These are phyloP conservation scores for Leccinum longicurvipes DNA, from an alignment of 768 basidiomycete species.

Conservation along the genomic window DNA sequence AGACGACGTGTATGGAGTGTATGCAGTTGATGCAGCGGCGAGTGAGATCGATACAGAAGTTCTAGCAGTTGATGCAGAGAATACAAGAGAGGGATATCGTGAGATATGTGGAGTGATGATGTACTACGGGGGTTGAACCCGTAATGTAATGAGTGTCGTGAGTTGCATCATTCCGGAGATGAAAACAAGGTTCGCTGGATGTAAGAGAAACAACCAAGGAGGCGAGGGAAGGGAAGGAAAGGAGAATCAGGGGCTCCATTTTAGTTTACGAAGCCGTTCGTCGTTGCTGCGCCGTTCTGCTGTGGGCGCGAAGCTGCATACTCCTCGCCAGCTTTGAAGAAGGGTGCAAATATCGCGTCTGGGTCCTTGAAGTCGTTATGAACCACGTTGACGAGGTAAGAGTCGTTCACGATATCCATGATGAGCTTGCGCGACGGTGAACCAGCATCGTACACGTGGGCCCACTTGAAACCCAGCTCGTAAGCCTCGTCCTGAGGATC, in stretches of 20 bases:
- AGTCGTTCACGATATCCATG: slow-evolving; percentile 72
- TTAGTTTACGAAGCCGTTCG: slow-evolving; percentile 39
- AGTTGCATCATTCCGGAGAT: slow-evolving; percentile 26
- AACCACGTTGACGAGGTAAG: slow-evolving; percentile 89
- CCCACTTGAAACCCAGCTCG: slow-evolving; percentile 91
- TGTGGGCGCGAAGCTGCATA: slow-evolving; percentile 41
- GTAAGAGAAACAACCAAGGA: background rate
- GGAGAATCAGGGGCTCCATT: background rate
- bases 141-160: slow-evolving; percentile 37
- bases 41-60: slow-evolving; percentile 22
- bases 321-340: slow-evolving; percentile 73
- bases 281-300: slow-evolving; percentile 24
- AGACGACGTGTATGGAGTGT: slow-evolving; percentile 16
- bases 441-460: slow-evolving; percentile 74
- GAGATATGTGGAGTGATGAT: slow-evolving; percentile 29
- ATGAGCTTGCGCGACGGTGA: slow-evolving; percentile 76
- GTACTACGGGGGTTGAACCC: slow-evolving; percentile 85
- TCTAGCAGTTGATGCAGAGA: slow-evolving; percentile 27
- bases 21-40: slow-evolving; percentile 60
- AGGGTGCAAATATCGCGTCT: slow-evolving; percentile 83
- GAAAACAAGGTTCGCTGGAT: background rate
- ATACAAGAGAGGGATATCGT: slow-evolving; percentile 19
- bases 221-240: background rate
- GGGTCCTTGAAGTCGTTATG: slow-evolving; percentile 92
- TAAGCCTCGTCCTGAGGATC: slow-evolving; percentile 83